Percentiles rank a stretch among this genome's conserved stretches.
Conservation (phyloP, 2,329 filamentous ascomycete genomes). For the Aspergillus texensis region DNA sequence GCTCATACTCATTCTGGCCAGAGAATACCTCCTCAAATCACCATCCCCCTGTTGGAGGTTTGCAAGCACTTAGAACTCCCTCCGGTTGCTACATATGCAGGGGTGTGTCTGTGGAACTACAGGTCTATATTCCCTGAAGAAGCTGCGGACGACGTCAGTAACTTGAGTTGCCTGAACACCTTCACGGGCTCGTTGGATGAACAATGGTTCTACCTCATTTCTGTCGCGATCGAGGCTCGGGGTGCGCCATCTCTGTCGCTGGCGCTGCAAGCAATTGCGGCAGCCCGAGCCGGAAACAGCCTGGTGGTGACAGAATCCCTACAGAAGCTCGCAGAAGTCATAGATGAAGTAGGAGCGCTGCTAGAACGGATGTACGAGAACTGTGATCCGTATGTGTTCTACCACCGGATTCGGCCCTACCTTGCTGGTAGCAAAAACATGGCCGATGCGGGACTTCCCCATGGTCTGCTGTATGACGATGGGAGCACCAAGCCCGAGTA, state of each 20-base stretch:
- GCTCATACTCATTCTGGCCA: constrained; percentile 30
- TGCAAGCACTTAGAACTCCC: constrained; percentile 81
- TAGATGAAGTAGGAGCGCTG: constrained; percentile 80
- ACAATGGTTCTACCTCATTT: constrained; percentile 98
- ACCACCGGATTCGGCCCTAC: constrained; percentile 93
- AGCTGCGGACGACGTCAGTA: constrained; percentile 78
- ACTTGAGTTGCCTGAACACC: constrained; percentile 83
- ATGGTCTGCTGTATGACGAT: constrained; percentile 85
- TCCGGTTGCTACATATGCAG: constrained; percentile 91
- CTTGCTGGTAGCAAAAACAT: constrained; percentile 97
- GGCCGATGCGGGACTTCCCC: constrained; percentile 86
- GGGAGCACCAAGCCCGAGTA: constrained; percentile 70
- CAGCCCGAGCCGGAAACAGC: constrained; percentile 71
- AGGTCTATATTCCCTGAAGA: constrained; percentile 86
- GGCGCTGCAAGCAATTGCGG: constrained; percentile 84
- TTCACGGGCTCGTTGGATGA: constrained; percentile 95
- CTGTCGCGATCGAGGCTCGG: constrained; percentile 90
- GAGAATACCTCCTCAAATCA: constrained; percentile 76
- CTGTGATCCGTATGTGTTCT: constrained; percentile 93
- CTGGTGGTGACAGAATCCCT: constrained; percentile 75
- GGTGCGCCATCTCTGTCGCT: constrained; percentile 83
- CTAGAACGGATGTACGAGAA: constrained; percentile 91
- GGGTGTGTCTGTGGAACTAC: constrained; percentile 94
- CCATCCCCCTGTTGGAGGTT: constrained; percentile 77
- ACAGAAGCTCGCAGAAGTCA: constrained; percentile 78